These are phyloP conservation scores for Metschnikowia arizonensis DNA, from an alignment of 805 yeast genomes.

Conservation along the genomic window DNA sequence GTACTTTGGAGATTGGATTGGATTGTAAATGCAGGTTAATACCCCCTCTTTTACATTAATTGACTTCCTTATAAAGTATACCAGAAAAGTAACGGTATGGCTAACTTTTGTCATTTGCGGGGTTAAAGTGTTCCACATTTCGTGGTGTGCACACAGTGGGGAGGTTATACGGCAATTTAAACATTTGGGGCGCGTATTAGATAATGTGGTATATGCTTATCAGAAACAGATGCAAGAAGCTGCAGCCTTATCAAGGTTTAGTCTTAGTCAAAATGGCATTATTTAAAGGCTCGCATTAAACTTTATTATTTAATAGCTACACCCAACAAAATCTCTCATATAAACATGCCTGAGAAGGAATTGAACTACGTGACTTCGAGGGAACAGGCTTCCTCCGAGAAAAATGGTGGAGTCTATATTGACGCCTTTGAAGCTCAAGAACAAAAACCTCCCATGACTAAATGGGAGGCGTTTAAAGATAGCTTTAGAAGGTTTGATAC, in stretches of 20 bases:
- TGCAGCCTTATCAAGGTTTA: constrained; percentile 1
- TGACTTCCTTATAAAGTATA: too few relatives aligned
- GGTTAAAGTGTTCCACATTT: not conserved
- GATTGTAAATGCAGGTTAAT: too few relatives aligned
- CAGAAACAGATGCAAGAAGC: constrained; percentile 2
- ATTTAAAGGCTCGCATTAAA: too few relatives aligned
- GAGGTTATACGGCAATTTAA: constrained; percentile 6
- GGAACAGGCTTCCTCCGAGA: constrained; percentile 34
- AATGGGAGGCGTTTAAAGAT: constrained; percentile 25
- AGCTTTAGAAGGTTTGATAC: constrained; percentile 31
- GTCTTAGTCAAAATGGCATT: too few relatives aligned
- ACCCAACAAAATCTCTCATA: not conserved
- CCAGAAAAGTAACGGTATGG: too few relatives aligned
- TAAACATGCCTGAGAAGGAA: constrained; percentile 38
- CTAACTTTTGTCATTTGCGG: too few relatives aligned
- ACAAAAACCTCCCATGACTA: constrained; percentile 13
- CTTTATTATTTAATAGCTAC: too few relatives aligned
- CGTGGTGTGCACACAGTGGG: constrained; percentile 1
- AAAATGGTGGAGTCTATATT: constrained; percentile 36
- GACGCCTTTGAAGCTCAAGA: constrained; percentile 27
- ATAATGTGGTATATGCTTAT: constrained; percentile 6
- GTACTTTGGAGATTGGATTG: too few relatives aligned
- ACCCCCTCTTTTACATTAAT: too few relatives aligned
- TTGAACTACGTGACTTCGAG: constrained; percentile 37
- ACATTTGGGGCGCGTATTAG: not conserved